Conservation (phyloP, 2,329 filamentous ascomycete species). For the Geosmithia putterillii region DNA sequence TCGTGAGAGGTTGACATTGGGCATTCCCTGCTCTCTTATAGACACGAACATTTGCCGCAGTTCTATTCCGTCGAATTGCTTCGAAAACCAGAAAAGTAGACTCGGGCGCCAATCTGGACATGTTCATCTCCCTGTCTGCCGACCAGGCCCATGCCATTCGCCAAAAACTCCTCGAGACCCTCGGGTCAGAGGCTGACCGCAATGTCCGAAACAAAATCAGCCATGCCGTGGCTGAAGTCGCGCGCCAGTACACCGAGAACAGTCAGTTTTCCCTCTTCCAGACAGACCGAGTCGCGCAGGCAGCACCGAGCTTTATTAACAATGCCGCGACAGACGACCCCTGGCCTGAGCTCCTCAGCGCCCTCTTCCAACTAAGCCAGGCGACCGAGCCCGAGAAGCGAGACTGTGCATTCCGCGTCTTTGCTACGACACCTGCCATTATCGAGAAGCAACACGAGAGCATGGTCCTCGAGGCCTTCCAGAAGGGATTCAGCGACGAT, state of each 20-base stretch:
- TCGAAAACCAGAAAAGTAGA: conserved; percentile 74
- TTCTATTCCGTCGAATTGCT: conserved; percentile 88
- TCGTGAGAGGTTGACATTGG: background rate
- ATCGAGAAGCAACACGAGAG: conserved; percentile 94
- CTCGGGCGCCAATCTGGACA: conserved; percentile 61
- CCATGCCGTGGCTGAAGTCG: conserved; percentile 92
- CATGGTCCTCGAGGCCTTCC: conserved; percentile 78
- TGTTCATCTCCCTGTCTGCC: conserved; percentile 68
- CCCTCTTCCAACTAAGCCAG: conserved; percentile 83
- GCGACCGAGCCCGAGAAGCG: conserved; percentile 72
- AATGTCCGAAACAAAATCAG: conserved; percentile 88
- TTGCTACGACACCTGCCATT: conserved; percentile 86
- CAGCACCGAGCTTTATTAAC: no score
- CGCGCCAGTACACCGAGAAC: conserved; percentile 86
- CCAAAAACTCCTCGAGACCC: conserved; percentile 67
- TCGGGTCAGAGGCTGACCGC: conserved; percentile 60
- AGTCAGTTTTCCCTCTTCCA: conserved; percentile 39
- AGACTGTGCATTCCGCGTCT: conserved; percentile 89
- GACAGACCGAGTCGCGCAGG: background rate
- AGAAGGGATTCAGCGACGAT: conserved; percentile 83
- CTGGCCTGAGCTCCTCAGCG: conserved; percentile 81
- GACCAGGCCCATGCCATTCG: conserved; percentile 70
- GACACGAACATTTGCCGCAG: conserved; percentile 83
- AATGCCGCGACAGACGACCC: conserved; percentile 65
- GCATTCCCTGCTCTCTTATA: conserved; percentile 21